A percentile compares a stretch with the other conserved stretches of the same genome.
Conservation (phyloP, 192 early-diverging fungal species). For the Jimgerdemannia flammicorona region DNA sequence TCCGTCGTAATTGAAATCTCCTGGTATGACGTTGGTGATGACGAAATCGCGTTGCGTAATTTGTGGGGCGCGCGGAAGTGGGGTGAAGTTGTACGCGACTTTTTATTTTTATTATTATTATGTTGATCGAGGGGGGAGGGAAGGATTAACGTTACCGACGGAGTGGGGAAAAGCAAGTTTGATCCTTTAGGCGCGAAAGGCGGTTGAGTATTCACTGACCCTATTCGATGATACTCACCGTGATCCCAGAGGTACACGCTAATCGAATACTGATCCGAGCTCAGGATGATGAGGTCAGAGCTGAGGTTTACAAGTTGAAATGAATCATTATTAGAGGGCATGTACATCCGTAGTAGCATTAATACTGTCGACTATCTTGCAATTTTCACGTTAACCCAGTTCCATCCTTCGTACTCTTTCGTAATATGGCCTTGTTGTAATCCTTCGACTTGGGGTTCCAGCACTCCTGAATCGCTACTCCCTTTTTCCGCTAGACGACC, state of each 20-base stretch:
- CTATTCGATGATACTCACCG: slow-evolving; percentile 26
- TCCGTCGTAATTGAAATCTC: slow-evolving; percentile 90
- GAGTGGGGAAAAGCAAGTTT: background rate
- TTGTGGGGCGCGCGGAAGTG: slow-evolving; percentile 14
- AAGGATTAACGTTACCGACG: background rate
- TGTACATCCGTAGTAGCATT: too few species aligned
- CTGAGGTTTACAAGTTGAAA: slow-evolving; percentile 23
- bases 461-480: too few species aligned
- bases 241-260: slow-evolving; percentile 72
- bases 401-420: too few species aligned
- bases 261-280: slow-evolving; percentile 60
- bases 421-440: too few species aligned
- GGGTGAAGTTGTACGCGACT: slow-evolving; percentile 22
- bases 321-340: background rate
- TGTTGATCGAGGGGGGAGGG: background rate
- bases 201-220: background rate
- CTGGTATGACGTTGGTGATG: slow-evolving; percentile 75
- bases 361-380: too few species aligned
- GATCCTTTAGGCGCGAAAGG: background rate
- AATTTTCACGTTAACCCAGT: too few species aligned
- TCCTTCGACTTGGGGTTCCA: too few species aligned
- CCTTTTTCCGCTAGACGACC: too few species aligned
- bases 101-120: background rate
- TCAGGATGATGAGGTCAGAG: slow-evolving; percentile 79
- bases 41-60: slow-evolving; percentile 32